Conservation (phyloP, 2,329 filamentous ascomycete genomes). For the Aspergillus japonicus region DNA sequence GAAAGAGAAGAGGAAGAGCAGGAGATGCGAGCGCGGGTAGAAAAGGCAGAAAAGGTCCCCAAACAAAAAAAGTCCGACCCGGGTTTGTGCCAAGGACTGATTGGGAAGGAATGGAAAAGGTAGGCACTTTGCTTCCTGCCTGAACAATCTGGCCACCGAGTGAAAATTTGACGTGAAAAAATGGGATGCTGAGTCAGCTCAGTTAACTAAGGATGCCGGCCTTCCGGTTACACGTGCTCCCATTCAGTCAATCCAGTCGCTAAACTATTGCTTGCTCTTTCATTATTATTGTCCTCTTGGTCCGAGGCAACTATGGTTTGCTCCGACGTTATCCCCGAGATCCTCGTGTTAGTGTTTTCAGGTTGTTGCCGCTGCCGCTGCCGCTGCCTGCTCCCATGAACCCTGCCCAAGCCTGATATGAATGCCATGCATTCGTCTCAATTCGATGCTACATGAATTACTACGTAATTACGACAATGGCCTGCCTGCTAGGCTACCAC, state of each 20-base stretch:
- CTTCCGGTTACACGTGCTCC: neutral
- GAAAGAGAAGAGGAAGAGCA: slow-evolving; percentile 22
- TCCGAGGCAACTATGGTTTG: neutral
- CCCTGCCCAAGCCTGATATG: neutral
- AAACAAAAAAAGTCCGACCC: slow-evolving; percentile 27
- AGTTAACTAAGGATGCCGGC: neutral
- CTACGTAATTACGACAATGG: neutral
- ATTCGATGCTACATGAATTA: neutral
- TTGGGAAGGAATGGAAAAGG: neutral
- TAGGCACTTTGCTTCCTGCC: neutral
- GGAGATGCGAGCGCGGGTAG: slow-evolving; percentile 18
- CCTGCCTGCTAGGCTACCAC: too few relatives aligned
- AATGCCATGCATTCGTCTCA: neutral
- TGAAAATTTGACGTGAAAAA: neutral
- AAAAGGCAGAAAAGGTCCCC: slow-evolving; percentile 17
- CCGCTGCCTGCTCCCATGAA: neutral
- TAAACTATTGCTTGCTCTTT: neutral
- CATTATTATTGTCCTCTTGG: too few relatives aligned
- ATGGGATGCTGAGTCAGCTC: neutral
- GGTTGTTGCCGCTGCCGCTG: neutral
- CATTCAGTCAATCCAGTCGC: neutral
- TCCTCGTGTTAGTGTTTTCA: too few relatives aligned
- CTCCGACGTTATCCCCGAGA: too few relatives aligned
- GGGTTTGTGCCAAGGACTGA: slow-evolving; percentile 19
- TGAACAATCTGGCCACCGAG: neutral